Percentiles rank a stretch among this genome's conserved stretches.
Evolutionary conservation across 2,329 filamentous ascomycete genomes (phyloP).

Genomic region (Mycogone perniciosa): DNA sequence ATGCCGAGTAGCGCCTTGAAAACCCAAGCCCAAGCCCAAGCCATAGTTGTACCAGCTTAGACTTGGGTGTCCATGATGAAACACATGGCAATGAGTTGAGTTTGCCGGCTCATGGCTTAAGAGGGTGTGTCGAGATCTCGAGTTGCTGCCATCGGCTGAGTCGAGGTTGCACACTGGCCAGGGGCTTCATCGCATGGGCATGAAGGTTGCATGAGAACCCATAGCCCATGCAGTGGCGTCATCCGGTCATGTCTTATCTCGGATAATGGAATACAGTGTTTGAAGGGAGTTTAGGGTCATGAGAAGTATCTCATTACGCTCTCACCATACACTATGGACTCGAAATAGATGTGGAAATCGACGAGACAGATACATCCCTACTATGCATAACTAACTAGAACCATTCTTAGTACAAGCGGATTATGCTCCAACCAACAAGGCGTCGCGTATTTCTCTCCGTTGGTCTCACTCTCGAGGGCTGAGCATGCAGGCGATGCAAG

Average conservation of each 20-base stretch:
- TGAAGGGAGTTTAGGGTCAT: not conserved
- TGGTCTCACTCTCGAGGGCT: not conserved
- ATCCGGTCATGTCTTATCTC: not conserved
- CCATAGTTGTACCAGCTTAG: not conserved
- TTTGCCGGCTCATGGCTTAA: not conserved
- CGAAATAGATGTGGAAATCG: too few relatives aligned
- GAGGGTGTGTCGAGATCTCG: not conserved
- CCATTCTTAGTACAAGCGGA: too few relatives aligned
- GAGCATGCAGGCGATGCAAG: not conserved
- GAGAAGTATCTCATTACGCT: not conserved
- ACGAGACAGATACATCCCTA: too few relatives aligned
- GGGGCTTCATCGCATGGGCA: not conserved
- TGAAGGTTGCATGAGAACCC: not conserved
- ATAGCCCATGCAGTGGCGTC: not conserved
- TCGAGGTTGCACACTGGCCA: not conserved
- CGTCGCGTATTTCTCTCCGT: too few relatives aligned
- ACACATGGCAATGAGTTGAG: not conserved
- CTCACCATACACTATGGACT: too few relatives aligned
- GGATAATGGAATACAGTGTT: not conserved
- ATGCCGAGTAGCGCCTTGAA: not conserved
- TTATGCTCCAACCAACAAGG: too few relatives aligned
- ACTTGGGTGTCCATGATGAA: not conserved
- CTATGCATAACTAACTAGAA: too few relatives aligned
- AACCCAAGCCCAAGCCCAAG: too few relatives aligned
- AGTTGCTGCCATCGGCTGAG: too few relatives aligned